Evolutionary conservation across 2,329 filamentous ascomycete species (phyloP).

Genomic region (Lasiodiplodia hormozganensis): DNA sequence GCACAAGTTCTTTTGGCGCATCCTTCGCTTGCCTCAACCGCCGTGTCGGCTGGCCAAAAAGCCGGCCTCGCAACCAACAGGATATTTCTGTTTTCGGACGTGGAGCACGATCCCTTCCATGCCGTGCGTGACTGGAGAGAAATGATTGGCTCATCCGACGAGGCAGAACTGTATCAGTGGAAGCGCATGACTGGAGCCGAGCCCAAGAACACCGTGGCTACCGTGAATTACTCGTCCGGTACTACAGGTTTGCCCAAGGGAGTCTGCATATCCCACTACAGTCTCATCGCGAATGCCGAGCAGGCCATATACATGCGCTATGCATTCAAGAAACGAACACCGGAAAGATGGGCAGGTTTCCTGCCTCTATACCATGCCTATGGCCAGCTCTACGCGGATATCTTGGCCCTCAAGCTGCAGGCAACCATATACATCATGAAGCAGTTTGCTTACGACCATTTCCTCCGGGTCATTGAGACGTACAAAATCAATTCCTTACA

Average conservation of each 20-base stretch:
- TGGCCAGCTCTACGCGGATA: constrained; percentile 72
- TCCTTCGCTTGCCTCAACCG: constrained; percentile 65
- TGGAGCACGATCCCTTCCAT: constrained; percentile 44
- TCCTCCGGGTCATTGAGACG: constrained; percentile 71
- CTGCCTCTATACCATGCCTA: constrained; percentile 67
- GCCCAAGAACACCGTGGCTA: constrained; percentile 63
- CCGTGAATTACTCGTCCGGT: constrained; percentile 79
- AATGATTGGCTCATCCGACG: constrained; percentile 58
- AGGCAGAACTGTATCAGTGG: constrained; percentile 70
- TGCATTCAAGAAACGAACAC: constrained; percentile 52
- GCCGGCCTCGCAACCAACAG: constrained; percentile 61
- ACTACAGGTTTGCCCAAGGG: constrained; percentile 86
- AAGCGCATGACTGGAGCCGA: constrained; percentile 59
- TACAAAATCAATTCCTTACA: constrained; percentile 72
- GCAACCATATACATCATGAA: constrained; percentile 79
- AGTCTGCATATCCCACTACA: constrained; percentile 79
- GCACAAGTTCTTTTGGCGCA: constrained; percentile 71
- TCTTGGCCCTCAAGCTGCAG: constrained; percentile 61
- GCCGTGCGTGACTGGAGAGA: constrained; percentile 67
- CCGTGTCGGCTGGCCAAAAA: constrained; percentile 68
- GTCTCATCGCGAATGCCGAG: constrained; percentile 75
- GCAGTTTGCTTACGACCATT: constrained; percentile 75
- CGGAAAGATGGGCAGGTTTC: constrained; percentile 65
- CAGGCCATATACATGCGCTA: constrained; percentile 61
- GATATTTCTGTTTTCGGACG: constrained; percentile 68